A percentile compares a stretch with the other conserved stretches of the same genome.
Evolutionary conservation across 2,329 filamentous ascomycete genomes (phyloP).

Genomic region (Venturia asperata): DNA sequence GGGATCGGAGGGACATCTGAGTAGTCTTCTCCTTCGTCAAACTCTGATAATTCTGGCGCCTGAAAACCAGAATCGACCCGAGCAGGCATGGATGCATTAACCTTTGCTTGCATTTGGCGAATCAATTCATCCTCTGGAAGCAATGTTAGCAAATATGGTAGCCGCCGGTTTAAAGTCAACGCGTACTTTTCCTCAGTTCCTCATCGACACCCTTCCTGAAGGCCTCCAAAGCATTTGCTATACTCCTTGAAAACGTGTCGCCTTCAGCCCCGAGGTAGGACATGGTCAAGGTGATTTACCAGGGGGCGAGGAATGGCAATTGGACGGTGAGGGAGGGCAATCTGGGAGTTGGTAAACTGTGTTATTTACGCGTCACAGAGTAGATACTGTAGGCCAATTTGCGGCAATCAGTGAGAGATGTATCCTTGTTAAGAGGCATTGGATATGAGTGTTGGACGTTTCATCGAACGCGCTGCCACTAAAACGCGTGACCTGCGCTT

Average conservation of each 20-base stretch:
- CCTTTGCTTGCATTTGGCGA: background rate
- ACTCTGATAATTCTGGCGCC: background rate
- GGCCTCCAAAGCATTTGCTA: constrained; percentile 4
- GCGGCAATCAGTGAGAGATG: background rate
- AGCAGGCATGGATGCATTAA: background rate
- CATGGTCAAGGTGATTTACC: background rate
- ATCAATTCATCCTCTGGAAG: constrained; percentile 13
- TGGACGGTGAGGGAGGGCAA: background rate
- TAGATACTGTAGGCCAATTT: background rate
- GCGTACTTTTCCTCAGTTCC: constrained; percentile 3
- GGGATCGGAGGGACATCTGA: background rate
- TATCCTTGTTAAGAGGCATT: background rate
- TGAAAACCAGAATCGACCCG: background rate
- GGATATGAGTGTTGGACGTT: background rate
- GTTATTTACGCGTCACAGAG: background rate
- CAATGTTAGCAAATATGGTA: background rate
- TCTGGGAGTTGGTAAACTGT: too few species aligned
- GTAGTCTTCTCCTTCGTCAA: background rate
- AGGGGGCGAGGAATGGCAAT: background rate
- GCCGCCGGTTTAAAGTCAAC: background rate
- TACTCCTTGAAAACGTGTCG: background rate
- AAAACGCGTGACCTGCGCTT: background rate
- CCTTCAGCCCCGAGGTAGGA: constrained; percentile 7
- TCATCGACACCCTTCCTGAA: constrained; percentile 8
- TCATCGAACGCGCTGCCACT: background rate